phyloP scores from a whole-genome alignment of 495 filamentous ascomycete species.

The Tuber brumale region DNA sequence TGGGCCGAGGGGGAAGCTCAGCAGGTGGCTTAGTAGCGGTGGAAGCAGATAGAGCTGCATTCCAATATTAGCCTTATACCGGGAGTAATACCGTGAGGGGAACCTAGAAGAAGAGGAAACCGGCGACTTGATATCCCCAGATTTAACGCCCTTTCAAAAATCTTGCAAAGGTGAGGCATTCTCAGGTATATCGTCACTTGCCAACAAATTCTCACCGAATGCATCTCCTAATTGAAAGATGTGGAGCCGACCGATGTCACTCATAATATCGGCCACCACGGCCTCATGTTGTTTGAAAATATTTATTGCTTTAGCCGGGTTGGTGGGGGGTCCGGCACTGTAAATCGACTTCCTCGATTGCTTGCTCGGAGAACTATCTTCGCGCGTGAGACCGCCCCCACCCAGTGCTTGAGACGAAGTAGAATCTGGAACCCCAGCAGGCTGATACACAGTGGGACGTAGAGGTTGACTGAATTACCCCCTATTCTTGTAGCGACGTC shows the following conservation, averaged over 20 bases:
- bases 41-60: neutral
- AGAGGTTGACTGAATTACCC: neutral
- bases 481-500: neutral
- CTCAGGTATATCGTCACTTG: neutral
- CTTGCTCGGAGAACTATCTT: neutral
- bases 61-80: neutral
- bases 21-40: neutral
- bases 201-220: neutral
- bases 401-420: neutral
- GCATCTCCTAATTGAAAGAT: neutral
- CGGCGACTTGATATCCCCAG: neutral
- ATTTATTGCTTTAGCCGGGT: neutral
- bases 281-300: neutral
- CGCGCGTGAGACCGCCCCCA: rapidly evolving
- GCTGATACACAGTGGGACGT: neutral
- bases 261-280: neutral
- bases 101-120: neutral
- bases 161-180: neutral
- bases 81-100: neutral
- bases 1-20: neutral
- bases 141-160: neutral
- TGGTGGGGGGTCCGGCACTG: neutral
- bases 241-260: neutral
- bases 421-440: neutral
- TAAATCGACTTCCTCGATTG: neutral